phyloP scores from a whole-genome alignment of 768 basidiomycete genomes.

The Hypholoma fasciculare region DNA sequence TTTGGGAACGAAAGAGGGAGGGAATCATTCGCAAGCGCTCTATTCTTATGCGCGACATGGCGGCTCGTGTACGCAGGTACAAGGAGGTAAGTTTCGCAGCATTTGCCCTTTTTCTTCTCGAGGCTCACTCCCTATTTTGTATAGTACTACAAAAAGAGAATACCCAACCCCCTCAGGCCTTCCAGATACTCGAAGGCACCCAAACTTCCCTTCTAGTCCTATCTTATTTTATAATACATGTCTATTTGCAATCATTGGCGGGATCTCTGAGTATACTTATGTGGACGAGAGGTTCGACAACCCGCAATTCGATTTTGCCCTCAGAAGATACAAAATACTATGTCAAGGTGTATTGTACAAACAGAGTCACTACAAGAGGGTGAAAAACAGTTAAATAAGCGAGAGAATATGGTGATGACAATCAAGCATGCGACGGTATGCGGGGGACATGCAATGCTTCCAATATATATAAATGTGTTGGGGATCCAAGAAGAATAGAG shows the following conservation, averaged over 20 bases:
- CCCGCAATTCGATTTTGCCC: not conserved
- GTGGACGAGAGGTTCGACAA: not conserved
- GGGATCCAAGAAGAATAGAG: not conserved
- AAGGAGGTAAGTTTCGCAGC: conserved; percentile 50
- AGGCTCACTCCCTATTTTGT: conserved; percentile 5
- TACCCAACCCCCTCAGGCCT: conserved; percentile 60
- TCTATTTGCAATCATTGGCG: not conserved
- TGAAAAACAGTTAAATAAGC: too few relatives aligned
- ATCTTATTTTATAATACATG: conserved; percentile 2
- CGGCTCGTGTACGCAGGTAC: conserved; percentile 62
- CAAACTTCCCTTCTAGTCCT: conserved; percentile 59
- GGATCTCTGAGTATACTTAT: not conserved
- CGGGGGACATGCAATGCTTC: too few relatives aligned
- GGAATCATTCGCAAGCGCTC: conserved; percentile 46
- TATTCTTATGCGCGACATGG: conserved; percentile 71
- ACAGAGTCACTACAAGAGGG: too few relatives aligned
- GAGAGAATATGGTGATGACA: too few relatives aligned
- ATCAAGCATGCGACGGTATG: too few relatives aligned
- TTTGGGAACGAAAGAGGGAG: conserved; percentile 67
- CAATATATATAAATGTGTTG: too few relatives aligned
- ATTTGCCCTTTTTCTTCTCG: not conserved
- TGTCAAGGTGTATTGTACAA: too few relatives aligned
- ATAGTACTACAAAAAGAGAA: conserved; percentile 50
- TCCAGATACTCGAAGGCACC: conserved; percentile 45
- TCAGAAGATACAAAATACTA: too few relatives aligned